Conservation (phyloP, 371 early-diverging fungal genomes). For the Mucor mucedo region DNA sequence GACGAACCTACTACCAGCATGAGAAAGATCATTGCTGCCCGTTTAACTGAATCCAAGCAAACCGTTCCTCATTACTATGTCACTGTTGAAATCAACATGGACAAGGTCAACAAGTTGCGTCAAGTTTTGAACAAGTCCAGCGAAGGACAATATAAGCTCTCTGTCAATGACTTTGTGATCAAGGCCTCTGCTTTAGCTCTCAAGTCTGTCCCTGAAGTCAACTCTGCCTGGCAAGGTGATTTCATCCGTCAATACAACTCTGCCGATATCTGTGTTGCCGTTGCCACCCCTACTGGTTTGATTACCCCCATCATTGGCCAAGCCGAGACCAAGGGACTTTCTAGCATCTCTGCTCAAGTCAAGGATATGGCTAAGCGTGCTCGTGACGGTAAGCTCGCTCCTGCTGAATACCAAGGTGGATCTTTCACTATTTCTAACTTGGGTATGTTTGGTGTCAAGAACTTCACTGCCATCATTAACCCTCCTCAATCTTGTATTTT, state of each 20-base stretch:
- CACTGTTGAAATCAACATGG: slow-evolving; percentile 88
- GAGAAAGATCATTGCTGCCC: slow-evolving; percentile 89
- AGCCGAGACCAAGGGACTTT: slow-evolving; percentile 90
- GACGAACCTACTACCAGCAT: slow-evolving; percentile 92
- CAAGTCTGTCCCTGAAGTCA: slow-evolving; percentile 94
- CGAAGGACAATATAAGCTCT: slow-evolving; percentile 92
- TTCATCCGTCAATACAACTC: slow-evolving; percentile 92
- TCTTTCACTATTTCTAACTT: slow-evolving; percentile 98
- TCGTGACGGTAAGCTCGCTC: slow-evolving; percentile 87
- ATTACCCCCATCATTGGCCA: slow-evolving; percentile 94
- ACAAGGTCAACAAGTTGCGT: slow-evolving; percentile 87
- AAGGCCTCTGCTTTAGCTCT: slow-evolving; percentile 94
- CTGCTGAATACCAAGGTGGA: slow-evolving; percentile 96
- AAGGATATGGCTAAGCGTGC: slow-evolving; percentile 90
- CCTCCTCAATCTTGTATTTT: slow-evolving; percentile 96
- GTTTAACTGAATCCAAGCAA: slow-evolving; percentile 86
- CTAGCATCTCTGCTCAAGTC: slow-evolving; percentile 83
- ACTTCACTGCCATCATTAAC: slow-evolving; percentile 98
- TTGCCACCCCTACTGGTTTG: slow-evolving; percentile 93
- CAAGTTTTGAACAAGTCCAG: slow-evolving; percentile 86
- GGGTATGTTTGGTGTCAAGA: slow-evolving; percentile 95
- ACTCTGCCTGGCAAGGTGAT: slow-evolving; percentile 94
- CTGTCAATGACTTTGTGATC: slow-evolving; percentile 98
- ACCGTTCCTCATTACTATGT: slow-evolving; percentile 96
- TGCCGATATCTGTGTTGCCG: slow-evolving; percentile 95